Evolutionary conservation across 2,329 filamentous ascomycete genomes (phyloP), one percentile per base, ranked within the genome.

Genomic region (Fusarium sp.): DNA sequence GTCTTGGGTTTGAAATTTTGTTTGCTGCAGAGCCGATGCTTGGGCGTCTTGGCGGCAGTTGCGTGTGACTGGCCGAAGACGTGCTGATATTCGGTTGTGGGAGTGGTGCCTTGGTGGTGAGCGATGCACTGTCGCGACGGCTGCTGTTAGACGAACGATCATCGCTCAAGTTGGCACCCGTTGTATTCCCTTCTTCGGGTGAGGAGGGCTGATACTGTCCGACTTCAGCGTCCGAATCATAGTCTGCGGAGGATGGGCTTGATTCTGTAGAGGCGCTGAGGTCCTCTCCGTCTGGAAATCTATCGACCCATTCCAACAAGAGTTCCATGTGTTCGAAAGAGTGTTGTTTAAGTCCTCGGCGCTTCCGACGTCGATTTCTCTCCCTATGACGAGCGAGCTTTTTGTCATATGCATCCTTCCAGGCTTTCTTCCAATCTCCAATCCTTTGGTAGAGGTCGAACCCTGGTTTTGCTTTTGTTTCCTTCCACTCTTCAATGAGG

Each of bases 331-430:
- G 27, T 7, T 61, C 48, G 52, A 71, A 77, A 4, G 46, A 47
- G 13, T 75, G 78, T 48, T 68, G 47, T 7, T 74, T 65, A 7
- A 82, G 52, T 12, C 83, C 83, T 7, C 80, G 75, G 46, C 74
- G 76, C 40, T 71, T 72, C n/a, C 85, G 81, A 72, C 80, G 83
- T 24, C 68, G 74, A 56, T 87, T 86, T 22, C 85, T 81, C 53
- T 76, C 77, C n/a, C 73, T 66, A 62, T 85, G 84, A 9, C 83
- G 81, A 7, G 73, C 70, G 6, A 75, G 72, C 58, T 81, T 81
- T 25, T 65, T 74, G 12, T 71, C 59, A 7, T 75, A 61, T 5
- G 75, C 73, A 4, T 76, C 62, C 3, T 69, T 54, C 12, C 70
- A 61, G 16, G 82, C 83, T 14, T 76, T 67, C 29, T 81, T 72